Evolutionary conservation across 257 asterid species (phyloP), one percentile per base, ranked within the genome.

Genomic region (Ilex aquifolium): DNA sequence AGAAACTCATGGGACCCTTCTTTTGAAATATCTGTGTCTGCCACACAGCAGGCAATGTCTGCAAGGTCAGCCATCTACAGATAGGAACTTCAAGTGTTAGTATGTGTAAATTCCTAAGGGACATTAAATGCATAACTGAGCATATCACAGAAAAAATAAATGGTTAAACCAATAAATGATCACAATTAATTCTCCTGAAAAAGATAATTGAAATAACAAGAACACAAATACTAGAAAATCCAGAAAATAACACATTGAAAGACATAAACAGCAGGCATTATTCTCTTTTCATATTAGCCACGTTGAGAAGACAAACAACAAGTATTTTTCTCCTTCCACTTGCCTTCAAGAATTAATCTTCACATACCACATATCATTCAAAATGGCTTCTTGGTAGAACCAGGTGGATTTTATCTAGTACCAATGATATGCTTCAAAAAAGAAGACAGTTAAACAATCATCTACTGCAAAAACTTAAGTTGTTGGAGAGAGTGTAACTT

Each of bases 41-140:
- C 97, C 69, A 75, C 91, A 68, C 91, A 79, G 62, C 88, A 85
- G 52, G 97, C 95, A 72, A 91, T 85, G 76, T 89, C 97, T 59
- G 85, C 95, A 65, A 91, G 90, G 69, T 83, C 88, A 77, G 70
- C 75, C 72, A 91, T 87, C 98, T 91, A 88, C 69, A 81, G 53
- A 75, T 58, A 58, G 52, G 71, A 60, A 52, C 48, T 65, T 57
- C 58, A 72, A 73, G 72, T 58, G 68, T 67, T 56, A 68, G 66
- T 42, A 49, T 59, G 53, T 14, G 57, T 53, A 53, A 53, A 53
- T 4, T 11, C 10, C 14, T 49, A 12, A 1, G 17, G 17, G 17
- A 12, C 14, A 12, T 11, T 12, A 15, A 49, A 49, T 11, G 17
- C 14, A 49, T 11, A 11, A 49, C 54, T 49, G 54, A 4, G 42